A percentile compares a stretch with the other conserved stretches of the same genome.
Conservation (phyloP, 805 yeast species). For the Yamadazyma philogaea region DNA sequence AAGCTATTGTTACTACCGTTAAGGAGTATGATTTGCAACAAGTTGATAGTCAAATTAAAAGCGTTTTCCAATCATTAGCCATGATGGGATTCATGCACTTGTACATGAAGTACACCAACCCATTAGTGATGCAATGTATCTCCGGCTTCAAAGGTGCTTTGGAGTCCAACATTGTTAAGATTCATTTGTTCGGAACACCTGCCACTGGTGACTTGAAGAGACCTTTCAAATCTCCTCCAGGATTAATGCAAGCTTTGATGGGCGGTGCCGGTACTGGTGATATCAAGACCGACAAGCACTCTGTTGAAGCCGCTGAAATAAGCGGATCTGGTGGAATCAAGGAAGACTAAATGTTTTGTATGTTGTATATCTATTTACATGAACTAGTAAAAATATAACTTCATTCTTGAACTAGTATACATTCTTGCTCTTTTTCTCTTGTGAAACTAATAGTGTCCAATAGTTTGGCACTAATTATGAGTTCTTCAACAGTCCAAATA, state of each 20-base stretch:
- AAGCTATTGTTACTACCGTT: conserved; percentile 84
- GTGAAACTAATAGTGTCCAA: conserved; percentile 50
- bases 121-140: conserved; percentile 90
- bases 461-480: conserved; percentile 52
- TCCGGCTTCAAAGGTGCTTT: conserved; percentile 86
- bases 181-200: conserved; percentile 79
- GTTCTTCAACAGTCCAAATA: conserved; percentile 45
- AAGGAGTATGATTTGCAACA: conserved; percentile 93
- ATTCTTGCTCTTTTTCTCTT: conserved; percentile 43
- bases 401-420: conserved; percentile 30
- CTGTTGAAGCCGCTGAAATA: conserved; percentile 79
- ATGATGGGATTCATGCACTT: conserved; percentile 99
- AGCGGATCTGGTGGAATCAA: conserved; percentile 87
- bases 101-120: conserved; percentile 96
- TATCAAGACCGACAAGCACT: conserved; percentile 79
- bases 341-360: conserved; percentile 56
- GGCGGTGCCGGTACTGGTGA: conserved; percentile 45
- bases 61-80: conserved; percentile 83
- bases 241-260: conserved; percentile 56
- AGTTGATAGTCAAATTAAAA: conserved; percentile 73
- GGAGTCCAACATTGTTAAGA: conserved; percentile 86
- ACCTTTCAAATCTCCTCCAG: conserved; percentile 84
- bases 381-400: not conserved
- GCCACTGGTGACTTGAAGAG: conserved; percentile 91
- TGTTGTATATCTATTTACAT: conserved; percentile 2